These are phyloP conservation scores for Oropetium thomaeum DNA, from an alignment of 176 grass and related monocot genomes.

Conservation along the genomic window DNA sequence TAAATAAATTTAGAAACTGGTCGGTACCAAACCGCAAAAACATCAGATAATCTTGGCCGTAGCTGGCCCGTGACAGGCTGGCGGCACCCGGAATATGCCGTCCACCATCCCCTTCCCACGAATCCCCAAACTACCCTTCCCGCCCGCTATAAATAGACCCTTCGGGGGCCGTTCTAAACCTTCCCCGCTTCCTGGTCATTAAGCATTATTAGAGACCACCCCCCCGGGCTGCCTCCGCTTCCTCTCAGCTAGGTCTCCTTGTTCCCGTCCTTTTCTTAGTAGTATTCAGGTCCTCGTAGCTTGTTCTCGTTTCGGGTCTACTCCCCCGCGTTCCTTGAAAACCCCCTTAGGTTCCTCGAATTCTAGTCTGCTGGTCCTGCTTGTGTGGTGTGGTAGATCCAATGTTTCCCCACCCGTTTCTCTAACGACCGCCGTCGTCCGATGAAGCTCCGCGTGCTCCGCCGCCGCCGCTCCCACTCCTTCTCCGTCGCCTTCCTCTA, in stretches of 20 bases:
- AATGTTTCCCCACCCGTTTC: conserved; percentile 40
- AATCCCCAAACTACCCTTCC: conserved; percentile 29
- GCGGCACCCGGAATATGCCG: conserved; percentile 38
- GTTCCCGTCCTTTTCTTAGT: neutral
- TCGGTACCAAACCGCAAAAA: neutral
- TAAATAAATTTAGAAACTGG: neutral
- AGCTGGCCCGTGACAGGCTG: conserved; percentile 10
- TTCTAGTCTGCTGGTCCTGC: neutral
- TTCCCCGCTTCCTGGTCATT: conserved; percentile 27
- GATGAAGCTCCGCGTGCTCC: conserved; percentile 52
- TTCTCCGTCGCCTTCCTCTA: conserved; percentile 80
- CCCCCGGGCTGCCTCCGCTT: neutral
- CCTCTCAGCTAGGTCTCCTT: conserved; percentile 43
- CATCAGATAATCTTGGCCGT: neutral
- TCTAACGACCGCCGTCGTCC: conserved; percentile 39
- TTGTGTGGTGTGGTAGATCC: conserved; percentile 16
- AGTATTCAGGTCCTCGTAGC: neutral
- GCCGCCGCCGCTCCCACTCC: conserved; percentile 59
- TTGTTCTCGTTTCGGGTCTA: neutral
- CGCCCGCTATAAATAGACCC: conserved; percentile 30
- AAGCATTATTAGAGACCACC: neutral
- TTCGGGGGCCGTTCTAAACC: neutral
- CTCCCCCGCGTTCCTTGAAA: neutral
- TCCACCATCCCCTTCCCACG: neutral
- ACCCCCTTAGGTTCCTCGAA: neutral